These are phyloP conservation scores for Haplosporangium sp. DNA, from an alignment of 371 early-diverging fungal genomes.

Conservation along the genomic window DNA sequence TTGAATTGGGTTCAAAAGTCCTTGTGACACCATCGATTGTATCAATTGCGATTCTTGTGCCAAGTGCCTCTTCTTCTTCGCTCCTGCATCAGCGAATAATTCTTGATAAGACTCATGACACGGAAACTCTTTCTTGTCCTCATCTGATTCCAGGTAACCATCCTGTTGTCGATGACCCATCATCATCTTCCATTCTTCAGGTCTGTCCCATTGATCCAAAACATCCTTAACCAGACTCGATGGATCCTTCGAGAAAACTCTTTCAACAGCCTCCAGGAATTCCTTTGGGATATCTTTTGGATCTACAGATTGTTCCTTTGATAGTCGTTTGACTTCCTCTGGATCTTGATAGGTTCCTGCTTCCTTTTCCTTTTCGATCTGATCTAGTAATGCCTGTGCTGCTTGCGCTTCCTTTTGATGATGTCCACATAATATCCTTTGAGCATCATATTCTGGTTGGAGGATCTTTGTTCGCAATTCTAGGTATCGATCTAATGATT, in stretches of 20 bases:
- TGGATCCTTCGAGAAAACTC: constrained; percentile 36
- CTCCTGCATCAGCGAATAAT: constrained; percentile 45
- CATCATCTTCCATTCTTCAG: constrained; percentile 48
- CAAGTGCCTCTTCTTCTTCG: constrained; percentile 46
- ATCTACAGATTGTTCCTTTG: constrained; percentile 39
- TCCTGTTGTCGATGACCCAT: constrained; percentile 6
- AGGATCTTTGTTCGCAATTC: constrained; percentile 14
- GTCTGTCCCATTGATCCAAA: constrained; percentile 32
- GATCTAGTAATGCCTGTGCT: constrained; percentile 20
- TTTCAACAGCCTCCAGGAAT: constrained; percentile 22
- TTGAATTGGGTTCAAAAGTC: constrained; percentile 22
- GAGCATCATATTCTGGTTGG: constrained; percentile 22
- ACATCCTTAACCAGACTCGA: constrained; percentile 22
- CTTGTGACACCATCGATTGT: constrained; percentile 26
- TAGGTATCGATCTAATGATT: constrained; percentile 8
- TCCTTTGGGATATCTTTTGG: constrained; percentile 44
- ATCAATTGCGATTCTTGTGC: constrained; percentile 52
- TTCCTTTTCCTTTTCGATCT: constrained; percentile 30
- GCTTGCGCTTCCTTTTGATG: constrained; percentile 37
- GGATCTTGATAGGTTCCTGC: constrained; percentile 34
- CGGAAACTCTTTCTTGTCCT: constrained; percentile 15
- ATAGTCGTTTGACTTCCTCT: constrained; percentile 25
- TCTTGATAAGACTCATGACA: constrained; percentile 38
- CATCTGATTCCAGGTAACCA: not conserved
- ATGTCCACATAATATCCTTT: constrained; percentile 37